These are phyloP conservation scores for Begonia fuchsioides DNA, from an alignment of 306 rosid species.

Conservation along the genomic window DNA sequence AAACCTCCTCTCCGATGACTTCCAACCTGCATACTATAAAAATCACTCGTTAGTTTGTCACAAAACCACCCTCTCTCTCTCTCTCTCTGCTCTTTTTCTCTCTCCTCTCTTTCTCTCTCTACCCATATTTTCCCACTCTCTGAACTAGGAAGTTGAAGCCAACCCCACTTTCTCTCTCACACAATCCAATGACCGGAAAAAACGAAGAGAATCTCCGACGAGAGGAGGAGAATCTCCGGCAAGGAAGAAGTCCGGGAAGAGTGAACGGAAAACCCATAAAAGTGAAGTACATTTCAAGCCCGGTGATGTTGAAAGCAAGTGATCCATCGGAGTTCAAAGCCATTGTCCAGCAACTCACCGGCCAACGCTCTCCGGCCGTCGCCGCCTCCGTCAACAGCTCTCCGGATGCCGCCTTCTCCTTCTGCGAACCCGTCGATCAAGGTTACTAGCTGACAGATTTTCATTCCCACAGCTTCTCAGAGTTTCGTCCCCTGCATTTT, in stretches of 20 bases:
- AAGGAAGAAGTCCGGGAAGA: constrained; percentile 2
- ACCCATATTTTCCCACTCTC: not conserved
- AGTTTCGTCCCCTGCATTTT: too few relatives aligned
- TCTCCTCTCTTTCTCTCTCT: constrained; percentile 1
- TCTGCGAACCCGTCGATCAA: too few relatives aligned
- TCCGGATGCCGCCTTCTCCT: too few relatives aligned
- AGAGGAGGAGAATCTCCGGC: not conserved
- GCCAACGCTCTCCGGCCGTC: constrained; percentile 14
- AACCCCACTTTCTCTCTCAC: too few relatives aligned
- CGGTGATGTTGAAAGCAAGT: constrained; percentile 29
- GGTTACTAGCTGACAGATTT: too few relatives aligned
- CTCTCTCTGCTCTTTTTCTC: not conserved
- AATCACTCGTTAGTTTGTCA: not conserved
- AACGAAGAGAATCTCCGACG: not conserved
- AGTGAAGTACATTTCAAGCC: constrained; percentile 40
- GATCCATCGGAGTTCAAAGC: constrained; percentile 32
- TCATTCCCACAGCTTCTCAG: too few relatives aligned
- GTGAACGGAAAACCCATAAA: constrained; percentile 13
- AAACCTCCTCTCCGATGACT: too few relatives aligned
- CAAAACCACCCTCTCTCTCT: not conserved
- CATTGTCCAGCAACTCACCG: constrained; percentile 39
- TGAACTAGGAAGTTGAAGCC: not conserved
- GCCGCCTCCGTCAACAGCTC: not conserved
- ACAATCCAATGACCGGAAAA: too few relatives aligned
- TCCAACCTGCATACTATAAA: too few relatives aligned